Base-by-base conservation (phyloP, 2,329 filamentous ascomycete genomes). In the Diplodia mutila region DNA sequence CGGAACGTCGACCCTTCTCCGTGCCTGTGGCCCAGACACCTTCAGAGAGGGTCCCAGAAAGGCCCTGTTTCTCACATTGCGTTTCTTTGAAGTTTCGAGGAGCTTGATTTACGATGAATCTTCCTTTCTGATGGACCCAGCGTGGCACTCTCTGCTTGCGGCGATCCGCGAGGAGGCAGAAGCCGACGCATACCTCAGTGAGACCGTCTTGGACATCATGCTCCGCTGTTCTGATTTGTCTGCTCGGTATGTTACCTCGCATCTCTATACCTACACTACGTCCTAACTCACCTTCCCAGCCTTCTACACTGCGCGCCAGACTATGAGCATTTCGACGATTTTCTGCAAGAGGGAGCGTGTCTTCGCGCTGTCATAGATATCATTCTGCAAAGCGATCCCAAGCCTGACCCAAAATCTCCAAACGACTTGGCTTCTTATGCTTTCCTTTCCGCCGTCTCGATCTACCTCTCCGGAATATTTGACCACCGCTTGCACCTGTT, bases 401-500 rank as follows among this genome's bases (percentile, higher is more conserved):
- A 39, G 6, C 53, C 53, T 12, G 53, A 57, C 8, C n/a, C 53
- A 7, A 57, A 16, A 5, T 57, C 34, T 18, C 53, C 53, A 12
- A 29, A 57, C 21, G 7, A 42, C 5, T 46, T 57, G 14, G 39
- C 42, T 9, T 16, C 64, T 12, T 32, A n/a, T 5, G 32, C 55
- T 16, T 66, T 39, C 48, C 52, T 55, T 11, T 27, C 39, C 32
- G 64, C 64, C n/a, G n/a, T 42, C 11, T 57, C 64, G 1, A 66
- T 66, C 2, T 66, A 42, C 18, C 34, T 66, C 29, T 66, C 64
- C 14, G 64, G 64, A 14, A 57, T 57, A 3, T 66, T 54, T 25
- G 64, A 66, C 34, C 29, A 57, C 64, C 49, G 29, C 32, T 32
- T 55, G 1, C 29, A 52, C 21, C 18, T 32, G 8, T 66, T 66